Evolutionary conservation across 2,329 filamentous ascomycete species (phyloP), one percentile per base, ranked within the genome.

Genomic region (Delphinella strobiligena): DNA sequence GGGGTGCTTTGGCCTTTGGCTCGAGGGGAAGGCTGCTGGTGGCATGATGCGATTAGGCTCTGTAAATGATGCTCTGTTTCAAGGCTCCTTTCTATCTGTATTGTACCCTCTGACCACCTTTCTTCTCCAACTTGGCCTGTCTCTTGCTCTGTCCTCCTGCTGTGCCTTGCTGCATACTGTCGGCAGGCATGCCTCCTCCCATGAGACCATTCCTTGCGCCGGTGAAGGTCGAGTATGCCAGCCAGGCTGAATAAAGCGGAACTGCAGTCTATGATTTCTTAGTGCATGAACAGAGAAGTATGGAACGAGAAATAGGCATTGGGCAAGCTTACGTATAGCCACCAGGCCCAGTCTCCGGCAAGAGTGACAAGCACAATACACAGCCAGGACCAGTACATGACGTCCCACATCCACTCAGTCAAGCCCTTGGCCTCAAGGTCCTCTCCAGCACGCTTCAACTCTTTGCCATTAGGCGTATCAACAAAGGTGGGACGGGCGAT

Each of bases 321-420:
- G 17, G 27, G 34, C 17, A 12, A 50, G 22, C 51, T 43, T 19
- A 66, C 54, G 60, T 72, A 82, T 27, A 76, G 48, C 68, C 75
- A 75, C 80, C 80, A 84, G 3, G 68, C 83, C 66, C 80, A 80
- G 58, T 95, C 87, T 3, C 91, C 91, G 35, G 89, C 74, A 19
- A 93, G 47, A 12, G 81, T 72, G 11, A 80, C 87, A n/a, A 81
- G 60, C 7, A 80, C 62, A 31, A 85, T 67, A 39, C 79, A 82
- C 9, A 75, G 78, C 80, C 88, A 95, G 0, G 87, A 95, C 66
- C 93, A 86, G 75, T 94, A 96, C 38, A 94, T 68, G 36, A 94
- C 75, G 63, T 98, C 91, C 73, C 93, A 98, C 82, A 96, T 85
- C 68, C 93, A 96, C 64, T 95, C 91, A 9, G 89, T 96, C 67